Evolutionary conservation across 306 rosid species (phyloP).

Genomic region (Trichosanthes truncata): DNA sequence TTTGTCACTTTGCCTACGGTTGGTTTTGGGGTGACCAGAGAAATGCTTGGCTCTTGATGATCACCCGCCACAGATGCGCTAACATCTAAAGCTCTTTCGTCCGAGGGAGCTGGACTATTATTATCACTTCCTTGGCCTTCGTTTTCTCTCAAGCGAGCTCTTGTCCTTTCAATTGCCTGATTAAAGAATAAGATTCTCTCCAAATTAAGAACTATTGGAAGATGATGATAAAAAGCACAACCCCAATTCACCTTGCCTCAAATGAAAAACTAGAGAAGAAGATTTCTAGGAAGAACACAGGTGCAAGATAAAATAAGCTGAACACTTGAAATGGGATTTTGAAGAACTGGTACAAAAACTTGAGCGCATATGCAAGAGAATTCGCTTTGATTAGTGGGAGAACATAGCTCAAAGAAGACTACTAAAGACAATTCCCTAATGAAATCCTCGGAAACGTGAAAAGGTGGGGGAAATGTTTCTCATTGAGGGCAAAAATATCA

Average conservation of each 20-base stretch:
- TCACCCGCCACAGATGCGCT: constrained; percentile 18
- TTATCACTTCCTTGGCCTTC: constrained; percentile 33
- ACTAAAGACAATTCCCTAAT: background rate
- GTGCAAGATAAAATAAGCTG: background rate
- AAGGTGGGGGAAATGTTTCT: background rate
- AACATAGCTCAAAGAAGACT: background rate
- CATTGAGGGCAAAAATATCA: too few species aligned
- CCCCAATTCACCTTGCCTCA: background rate
- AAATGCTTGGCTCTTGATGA: constrained; percentile 19
- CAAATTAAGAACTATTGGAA: background rate
- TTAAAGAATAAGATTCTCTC: background rate
- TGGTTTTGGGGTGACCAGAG: constrained; percentile 20
- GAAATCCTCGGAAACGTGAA: background rate
- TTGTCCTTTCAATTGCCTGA: constrained; percentile 77
- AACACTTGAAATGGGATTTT: background rate
- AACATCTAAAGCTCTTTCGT: constrained; percentile 13
- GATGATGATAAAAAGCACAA: background rate
- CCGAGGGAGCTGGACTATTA: constrained; percentile 12
- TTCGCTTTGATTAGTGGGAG: background rate
- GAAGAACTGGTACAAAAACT: background rate
- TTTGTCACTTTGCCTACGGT: constrained; percentile 28
- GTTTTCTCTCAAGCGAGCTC: constrained; percentile 33
- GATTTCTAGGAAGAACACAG: background rate
- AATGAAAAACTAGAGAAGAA: background rate
- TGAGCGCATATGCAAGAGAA: background rate